Evolutionary conservation across 768 basidiomycete genomes (phyloP), one percentile per base, ranked within the genome.

Genomic region (Tulasnella sp.): DNA sequence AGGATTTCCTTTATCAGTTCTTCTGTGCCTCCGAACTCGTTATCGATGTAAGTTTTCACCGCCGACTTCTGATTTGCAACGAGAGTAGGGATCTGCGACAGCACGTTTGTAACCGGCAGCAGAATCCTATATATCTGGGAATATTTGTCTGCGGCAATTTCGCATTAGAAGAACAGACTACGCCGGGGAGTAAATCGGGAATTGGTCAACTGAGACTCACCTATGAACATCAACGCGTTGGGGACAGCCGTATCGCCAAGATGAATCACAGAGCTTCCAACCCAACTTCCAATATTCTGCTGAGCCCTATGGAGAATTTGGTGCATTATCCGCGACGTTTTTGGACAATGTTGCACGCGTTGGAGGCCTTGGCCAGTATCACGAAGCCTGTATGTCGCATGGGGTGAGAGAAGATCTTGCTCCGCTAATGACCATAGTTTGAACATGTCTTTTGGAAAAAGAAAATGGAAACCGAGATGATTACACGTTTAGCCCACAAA

Each of bases 361-460:
- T 90, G 90, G 48, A 90, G 71, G n/a, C 87, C 87, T 60, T 90
- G 87, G 24, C 87, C 87, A 0, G 87, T 90, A 62, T 90, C 87
- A 25, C 87, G 79, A 33, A 90, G 71, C 27, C 87, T 81, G 63
- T 90, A 90, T 3, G 77, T 62, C 34, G 81, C 68, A 19, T 69
- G 77, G 59, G 87, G 79, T 5, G 83, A 79, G n/a, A 90, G 71
- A 12, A 90, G 64, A 57, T 90, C 87, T 55, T 81, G 76, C 60
- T 89, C 87, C 0, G 84, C 77, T 2, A 88, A 69, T 3, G 76
- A 81, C 84, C 82, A 89, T 33, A 90, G 65, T 55, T 79, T 83
- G 69, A 90, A 90, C 83, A 90, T 87, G 59, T 90, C 85, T 88
- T n/a, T n/a, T n/a, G n/a, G 31, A 33, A 3, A 15, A 3, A 24